Conservation (phyloP, 805 yeast genomes). For the Candida corydali region DNA sequence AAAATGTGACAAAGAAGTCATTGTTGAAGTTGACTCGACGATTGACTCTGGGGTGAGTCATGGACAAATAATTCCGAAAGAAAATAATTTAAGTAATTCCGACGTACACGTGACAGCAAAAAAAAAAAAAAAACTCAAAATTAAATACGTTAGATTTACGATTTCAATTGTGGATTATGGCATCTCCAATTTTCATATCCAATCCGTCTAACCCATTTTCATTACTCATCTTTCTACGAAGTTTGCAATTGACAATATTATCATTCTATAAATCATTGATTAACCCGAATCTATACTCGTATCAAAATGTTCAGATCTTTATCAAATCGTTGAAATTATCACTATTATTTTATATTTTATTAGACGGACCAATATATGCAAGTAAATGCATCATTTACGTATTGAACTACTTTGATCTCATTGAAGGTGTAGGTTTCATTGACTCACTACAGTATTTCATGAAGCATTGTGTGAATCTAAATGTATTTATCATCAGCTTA, state of each 20-base stretch:
- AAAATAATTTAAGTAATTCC: neutral
- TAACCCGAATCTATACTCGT: conserved; percentile 36
- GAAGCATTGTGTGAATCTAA: conserved; percentile 34
- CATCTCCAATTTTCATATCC: conserved; percentile 56
- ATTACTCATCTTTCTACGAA: conserved; percentile 44
- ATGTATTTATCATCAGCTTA: conserved; percentile 36
- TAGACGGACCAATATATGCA: conserved; percentile 19
- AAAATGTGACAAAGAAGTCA: neutral
- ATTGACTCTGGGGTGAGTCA: neutral
- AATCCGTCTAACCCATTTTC: conserved; percentile 56
- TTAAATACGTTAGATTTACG: too few relatives aligned
- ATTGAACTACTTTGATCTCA: conserved; percentile 7
- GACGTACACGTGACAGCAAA: neutral
- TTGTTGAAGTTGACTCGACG: neutral
- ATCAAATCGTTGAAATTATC: conserved; percentile 33
- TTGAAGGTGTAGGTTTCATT: neutral
- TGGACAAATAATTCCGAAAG: neutral
- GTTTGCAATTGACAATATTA: conserved; percentile 48
- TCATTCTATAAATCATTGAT: conserved; percentile 46
- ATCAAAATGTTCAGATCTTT: conserved; percentile 21
- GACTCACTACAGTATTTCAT: conserved; percentile 22
- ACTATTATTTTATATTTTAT: conserved; percentile 27
- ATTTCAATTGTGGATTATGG: conserved; percentile 33
- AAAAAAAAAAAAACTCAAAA: too few relatives aligned
- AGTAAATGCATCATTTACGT: conserved; percentile 13